Conservation (phyloP, 352 stramenopile genomes). For the Globisporangium lucens region DNA sequence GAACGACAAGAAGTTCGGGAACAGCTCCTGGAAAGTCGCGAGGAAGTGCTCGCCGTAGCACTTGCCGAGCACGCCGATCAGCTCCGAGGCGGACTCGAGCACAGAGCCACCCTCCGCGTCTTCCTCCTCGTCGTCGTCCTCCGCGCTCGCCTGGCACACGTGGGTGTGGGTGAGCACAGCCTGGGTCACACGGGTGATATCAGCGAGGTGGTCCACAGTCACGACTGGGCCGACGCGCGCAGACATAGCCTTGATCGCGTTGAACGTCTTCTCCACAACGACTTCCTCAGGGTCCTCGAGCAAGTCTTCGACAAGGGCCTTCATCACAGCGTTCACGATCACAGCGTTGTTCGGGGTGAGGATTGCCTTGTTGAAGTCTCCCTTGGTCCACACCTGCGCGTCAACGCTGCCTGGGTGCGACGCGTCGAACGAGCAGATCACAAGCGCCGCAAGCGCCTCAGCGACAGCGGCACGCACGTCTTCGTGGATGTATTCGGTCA, state of each 20-base stretch:
- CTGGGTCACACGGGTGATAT: conserved; percentile 83
- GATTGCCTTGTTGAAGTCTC: conserved; percentile 78
- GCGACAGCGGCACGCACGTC: conserved; percentile 78
- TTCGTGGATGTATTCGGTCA: conserved; percentile 87
- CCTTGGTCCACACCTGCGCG: conserved; percentile 81
- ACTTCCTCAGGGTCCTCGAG: conserved; percentile 76
- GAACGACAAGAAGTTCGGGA: conserved; percentile 90
- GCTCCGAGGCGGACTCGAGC: conserved; percentile 91
- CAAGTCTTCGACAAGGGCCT: conserved; percentile 73
- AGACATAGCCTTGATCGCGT: conserved; percentile 94
- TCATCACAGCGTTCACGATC: conserved; percentile 77
- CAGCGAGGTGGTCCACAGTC: conserved; percentile 79
- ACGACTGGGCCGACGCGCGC: conserved; percentile 91
- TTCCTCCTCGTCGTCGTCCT: conserved; percentile 90
- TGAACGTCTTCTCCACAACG: conserved; percentile 95
- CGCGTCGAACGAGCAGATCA: conserved; percentile 84
- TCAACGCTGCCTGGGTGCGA: conserved; percentile 76
- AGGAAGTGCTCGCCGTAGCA: conserved; percentile 93
- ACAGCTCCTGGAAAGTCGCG: conserved; percentile 88
- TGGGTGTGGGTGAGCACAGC: conserved; percentile 88
- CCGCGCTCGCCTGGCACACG: conserved; percentile 85
- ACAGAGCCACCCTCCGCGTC: conserved; percentile 93
- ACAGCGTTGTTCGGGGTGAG: conserved; percentile 74
- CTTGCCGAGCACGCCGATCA: conserved; percentile 92
- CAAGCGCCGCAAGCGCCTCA: conserved; percentile 72